A percentile compares a stretch with the other conserved stretches of the same genome.
Conservation (phyloP, 2,329 filamentous ascomycete species). For the Clarireedia monteithiana region DNA sequence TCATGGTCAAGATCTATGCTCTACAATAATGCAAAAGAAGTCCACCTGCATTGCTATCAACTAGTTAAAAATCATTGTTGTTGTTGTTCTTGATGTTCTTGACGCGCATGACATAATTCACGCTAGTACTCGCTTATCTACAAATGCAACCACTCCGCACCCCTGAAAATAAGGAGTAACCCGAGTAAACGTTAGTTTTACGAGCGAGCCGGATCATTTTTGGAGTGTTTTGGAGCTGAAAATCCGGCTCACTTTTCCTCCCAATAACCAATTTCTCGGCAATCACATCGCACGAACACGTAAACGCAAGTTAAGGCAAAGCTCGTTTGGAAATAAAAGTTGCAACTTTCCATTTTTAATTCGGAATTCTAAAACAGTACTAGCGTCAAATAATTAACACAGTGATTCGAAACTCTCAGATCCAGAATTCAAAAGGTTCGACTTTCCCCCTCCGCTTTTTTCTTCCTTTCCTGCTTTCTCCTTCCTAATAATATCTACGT, state of each 20-base stretch:
- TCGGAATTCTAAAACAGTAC: not conserved
- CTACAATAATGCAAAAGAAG: too few species aligned
- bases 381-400: conserved; percentile 1
- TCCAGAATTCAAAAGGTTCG: not conserved
- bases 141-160: not conserved
- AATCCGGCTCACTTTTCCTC: too few species aligned
- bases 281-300: too few species aligned
- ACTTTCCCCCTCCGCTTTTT: not conserved
- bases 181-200: too few species aligned
- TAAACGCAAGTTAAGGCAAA: too few species aligned
- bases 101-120: not conserved
- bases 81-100: not conserved
- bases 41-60: not conserved
- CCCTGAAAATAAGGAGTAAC: not conserved
- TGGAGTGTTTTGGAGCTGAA: too few species aligned
- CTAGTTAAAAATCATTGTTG: not conserved
- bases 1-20: too few species aligned
- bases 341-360: not conserved
- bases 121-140: conserved; percentile 3
- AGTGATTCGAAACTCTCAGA: not conserved
- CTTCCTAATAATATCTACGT: not conserved
- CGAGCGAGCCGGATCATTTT: too few species aligned
- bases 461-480: conserved; percentile 1
- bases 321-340: not conserved
- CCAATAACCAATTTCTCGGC: too few species aligned